Evolutionary conservation across 2,329 filamentous ascomycete genomes (phyloP).

Genomic region (Aspergillus cejpii): DNA sequence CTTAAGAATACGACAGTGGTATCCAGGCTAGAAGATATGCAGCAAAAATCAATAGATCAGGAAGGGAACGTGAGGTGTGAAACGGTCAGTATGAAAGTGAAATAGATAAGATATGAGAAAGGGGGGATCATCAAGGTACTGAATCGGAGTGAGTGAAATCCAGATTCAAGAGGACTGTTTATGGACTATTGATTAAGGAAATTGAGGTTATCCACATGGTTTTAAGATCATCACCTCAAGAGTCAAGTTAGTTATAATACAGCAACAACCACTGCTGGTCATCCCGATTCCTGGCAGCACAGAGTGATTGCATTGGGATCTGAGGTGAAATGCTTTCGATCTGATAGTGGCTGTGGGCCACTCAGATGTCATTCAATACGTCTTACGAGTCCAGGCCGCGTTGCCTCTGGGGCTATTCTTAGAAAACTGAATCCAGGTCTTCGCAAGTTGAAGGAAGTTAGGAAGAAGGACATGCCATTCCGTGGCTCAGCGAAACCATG

Average conservation of each 20-base stretch:
- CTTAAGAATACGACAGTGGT: not conserved
- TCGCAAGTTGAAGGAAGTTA: not conserved
- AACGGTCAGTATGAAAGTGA: no score
- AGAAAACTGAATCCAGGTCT: slow-evolving; percentile 6
- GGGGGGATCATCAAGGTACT: not conserved
- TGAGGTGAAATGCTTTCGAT: slow-evolving; percentile 4
- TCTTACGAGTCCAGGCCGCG: slow-evolving; percentile 9
- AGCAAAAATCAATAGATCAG: no score
- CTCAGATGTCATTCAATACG: no score
- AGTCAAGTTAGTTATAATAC: not conserved
- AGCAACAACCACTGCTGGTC: slow-evolving; percentile 1
- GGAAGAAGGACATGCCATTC: slow-evolving; percentile 4
- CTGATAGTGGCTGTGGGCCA: slow-evolving; percentile 4
- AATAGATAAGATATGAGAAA: not conserved
- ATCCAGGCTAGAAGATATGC: no score
- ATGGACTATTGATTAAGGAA: not conserved
- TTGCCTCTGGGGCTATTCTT: slow-evolving; percentile 15
- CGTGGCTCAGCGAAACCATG: not conserved
- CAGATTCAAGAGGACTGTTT: not conserved
- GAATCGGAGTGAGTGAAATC: not conserved
- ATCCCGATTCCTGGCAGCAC: not conserved
- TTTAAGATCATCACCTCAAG: not conserved
- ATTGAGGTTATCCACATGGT: not conserved
- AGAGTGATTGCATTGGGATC: not conserved
- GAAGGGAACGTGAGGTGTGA: no score